Conservation (phyloP, 805 yeast species). For the Metschnikowia henanensis region DNA sequence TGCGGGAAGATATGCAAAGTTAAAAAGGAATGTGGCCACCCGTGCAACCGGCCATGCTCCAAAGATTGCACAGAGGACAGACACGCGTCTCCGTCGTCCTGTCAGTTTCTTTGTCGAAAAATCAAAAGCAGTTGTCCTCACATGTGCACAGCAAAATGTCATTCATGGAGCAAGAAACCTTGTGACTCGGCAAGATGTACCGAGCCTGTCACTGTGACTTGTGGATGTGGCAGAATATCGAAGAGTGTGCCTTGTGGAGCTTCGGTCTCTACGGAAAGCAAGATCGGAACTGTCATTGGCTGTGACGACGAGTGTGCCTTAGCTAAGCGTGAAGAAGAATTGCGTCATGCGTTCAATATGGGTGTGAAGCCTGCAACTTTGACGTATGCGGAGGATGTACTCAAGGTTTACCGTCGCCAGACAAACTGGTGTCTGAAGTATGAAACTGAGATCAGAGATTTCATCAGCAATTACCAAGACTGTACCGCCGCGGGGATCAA, state of each 20-base stretch:
- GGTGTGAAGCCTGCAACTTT: constrained; percentile 17
- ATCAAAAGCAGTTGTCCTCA: constrained; percentile 64
- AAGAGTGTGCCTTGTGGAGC: constrained; percentile 59
- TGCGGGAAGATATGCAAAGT: constrained; percentile 49
- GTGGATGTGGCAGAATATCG: constrained; percentile 63
- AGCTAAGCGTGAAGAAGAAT: constrained; percentile 55
- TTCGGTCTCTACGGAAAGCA: constrained; percentile 30
- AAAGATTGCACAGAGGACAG: constrained; percentile 57
- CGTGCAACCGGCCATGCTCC: constrained; percentile 58
- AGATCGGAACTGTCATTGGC: constrained; percentile 40
- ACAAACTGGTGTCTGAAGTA: constrained; percentile 66
- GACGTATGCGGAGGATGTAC: constrained; percentile 47
- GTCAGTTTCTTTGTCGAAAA: constrained; percentile 60
- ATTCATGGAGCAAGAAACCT: constrained; percentile 42
- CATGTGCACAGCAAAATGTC: constrained; percentile 63
- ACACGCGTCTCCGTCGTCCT: constrained; percentile 50
- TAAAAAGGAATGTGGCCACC: constrained; percentile 40
- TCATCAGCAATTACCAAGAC: constrained; percentile 41
- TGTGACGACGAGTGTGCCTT: constrained; percentile 75
- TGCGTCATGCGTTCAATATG: constrained; percentile 61
- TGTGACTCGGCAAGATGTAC: constrained; percentile 57
- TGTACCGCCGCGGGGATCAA: constrained; percentile 19
- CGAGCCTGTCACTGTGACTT: constrained; percentile 48
- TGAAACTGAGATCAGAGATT: constrained; percentile 51
- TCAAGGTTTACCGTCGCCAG: constrained; percentile 54